A percentile compares a stretch with the other conserved stretches of the same genome.
These are phyloP conservation scores for Hydnum rufescens DNA, from an alignment of 768 basidiomycete species.

Conservation along the genomic window DNA sequence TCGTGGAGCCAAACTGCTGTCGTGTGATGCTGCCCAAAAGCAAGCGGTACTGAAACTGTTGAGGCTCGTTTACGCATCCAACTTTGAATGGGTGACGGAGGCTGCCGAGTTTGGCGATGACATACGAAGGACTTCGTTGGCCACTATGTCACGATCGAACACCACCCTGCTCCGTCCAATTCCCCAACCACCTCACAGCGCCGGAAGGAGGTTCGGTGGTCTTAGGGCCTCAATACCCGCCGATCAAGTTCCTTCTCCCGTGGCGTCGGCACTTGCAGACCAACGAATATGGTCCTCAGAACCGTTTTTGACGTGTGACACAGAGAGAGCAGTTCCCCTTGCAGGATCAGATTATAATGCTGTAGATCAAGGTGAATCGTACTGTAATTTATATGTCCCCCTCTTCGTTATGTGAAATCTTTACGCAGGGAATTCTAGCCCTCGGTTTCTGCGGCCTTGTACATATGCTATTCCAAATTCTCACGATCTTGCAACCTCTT, in stretches of 20 bases:
- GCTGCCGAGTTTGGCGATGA: no score
- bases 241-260: slow-evolving; percentile 78
- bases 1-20: background rate
- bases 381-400: background rate
- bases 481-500: slow-evolving; percentile 57
- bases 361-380: slow-evolving; percentile 64
- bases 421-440: slow-evolving; percentile 62
- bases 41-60: background rate
- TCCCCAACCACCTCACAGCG: slow-evolving; percentile 21
- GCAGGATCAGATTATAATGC: slow-evolving; percentile 74
- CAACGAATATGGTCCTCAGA: slow-evolving; percentile 57
- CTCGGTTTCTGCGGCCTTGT: slow-evolving; percentile 73
- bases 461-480: slow-evolving; percentile 78
- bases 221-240: slow-evolving; percentile 70
- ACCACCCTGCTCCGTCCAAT: no score
- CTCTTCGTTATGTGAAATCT: background rate
- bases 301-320: slow-evolving; percentile 41
- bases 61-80: background rate
- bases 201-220: slow-evolving; percentile 27
- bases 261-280: slow-evolving; percentile 60
- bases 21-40: background rate
- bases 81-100: no score
- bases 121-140: no score
- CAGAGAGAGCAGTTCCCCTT: slow-evolving; percentile 44
- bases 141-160: no score